These are phyloP conservation scores for Nephelium lappaceum DNA, from an alignment of 345 rosid genomes.

Conservation along the genomic window DNA sequence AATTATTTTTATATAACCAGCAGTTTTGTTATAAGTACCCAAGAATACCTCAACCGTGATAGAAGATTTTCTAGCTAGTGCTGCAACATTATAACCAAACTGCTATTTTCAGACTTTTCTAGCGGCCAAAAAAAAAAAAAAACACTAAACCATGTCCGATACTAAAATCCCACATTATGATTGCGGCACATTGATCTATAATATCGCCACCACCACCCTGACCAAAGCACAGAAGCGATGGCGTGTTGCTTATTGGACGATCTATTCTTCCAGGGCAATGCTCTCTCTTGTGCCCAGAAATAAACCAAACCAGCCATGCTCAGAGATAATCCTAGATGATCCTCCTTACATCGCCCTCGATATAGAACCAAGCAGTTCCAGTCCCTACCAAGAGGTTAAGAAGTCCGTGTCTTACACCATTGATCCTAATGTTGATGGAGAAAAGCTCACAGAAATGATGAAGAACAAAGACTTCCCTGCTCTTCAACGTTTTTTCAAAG, in stretches of 20 bases:
- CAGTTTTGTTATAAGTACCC: too few species aligned
- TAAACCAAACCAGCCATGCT: constrained; percentile 18
- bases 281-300: constrained; percentile 46
- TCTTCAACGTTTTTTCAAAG: constrained; percentile 45
- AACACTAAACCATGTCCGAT: constrained; percentile 37
- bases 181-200: constrained; percentile 34
- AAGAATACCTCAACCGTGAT: not conserved
- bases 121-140: too few species aligned
- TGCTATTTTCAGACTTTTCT: not conserved
- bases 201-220: constrained; percentile 39
- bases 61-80: not conserved
- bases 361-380: constrained; percentile 21
- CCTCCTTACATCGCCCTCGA: constrained; percentile 35
- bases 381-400: constrained; percentile 21
- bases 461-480: constrained; percentile 42
- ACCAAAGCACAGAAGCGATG: constrained; percentile 62
- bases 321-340: constrained; percentile 27
- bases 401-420: constrained; percentile 28
- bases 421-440: constrained; percentile 34
- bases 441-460: constrained; percentile 37
- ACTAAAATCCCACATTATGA: constrained; percentile 28
- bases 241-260: constrained; percentile 61
- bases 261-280: constrained; percentile 56
- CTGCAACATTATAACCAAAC: not conserved
- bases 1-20: too few species aligned